Evolutionary conservation across 495 filamentous ascomycete species (phyloP), one percentile per base, ranked within the genome.

Genomic region (Hypoxylon subgilvum): DNA sequence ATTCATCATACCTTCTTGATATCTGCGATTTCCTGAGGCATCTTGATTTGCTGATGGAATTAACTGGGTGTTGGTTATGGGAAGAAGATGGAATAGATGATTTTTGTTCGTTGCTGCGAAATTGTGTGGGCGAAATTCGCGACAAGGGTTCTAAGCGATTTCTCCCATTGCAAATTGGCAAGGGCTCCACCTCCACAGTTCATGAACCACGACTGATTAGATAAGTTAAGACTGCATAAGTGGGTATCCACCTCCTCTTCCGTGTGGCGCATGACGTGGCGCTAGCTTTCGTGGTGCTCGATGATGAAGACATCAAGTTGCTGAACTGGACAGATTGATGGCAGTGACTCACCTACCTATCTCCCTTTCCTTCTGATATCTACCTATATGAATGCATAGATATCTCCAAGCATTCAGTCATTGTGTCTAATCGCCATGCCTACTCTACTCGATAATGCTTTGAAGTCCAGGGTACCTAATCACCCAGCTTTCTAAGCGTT

Each of bases 1-100:
- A 14, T 30, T 39, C 12, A 31, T 61, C 66, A 45, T 69, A 83
- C 81, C 74, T 82, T 79, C 90, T 97, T 99, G 88, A 99, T 97
- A 72, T 97, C 95, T 72, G 87, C 88, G 77, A 97, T 86, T 92
- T 97, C 92, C 70, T 86, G 84, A 87, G 94, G 94, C 94, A 99
- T 99, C 74, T 82, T 85, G 77, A 62, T 76, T 55, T 54, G 41
- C 32, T 69, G 41, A 47, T 43, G 34, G 45, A 44, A 16, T 16
- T 38, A 42, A 49, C 39, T 59, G 54, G 50, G 50, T 70, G 57
- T 47, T 62, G 69, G 28, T 61, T 65, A 59, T 58, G 61, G n/a
- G 53, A 47, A 35, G 57, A 59, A 61, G 52, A 70, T 42, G 35
- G 48, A 57, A 58, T 16, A 57, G 52, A 69, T 52, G 56, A 63